phyloP scores from a whole-genome alignment of 345 rosid genomes.

The Salix suchowensis region DNA sequence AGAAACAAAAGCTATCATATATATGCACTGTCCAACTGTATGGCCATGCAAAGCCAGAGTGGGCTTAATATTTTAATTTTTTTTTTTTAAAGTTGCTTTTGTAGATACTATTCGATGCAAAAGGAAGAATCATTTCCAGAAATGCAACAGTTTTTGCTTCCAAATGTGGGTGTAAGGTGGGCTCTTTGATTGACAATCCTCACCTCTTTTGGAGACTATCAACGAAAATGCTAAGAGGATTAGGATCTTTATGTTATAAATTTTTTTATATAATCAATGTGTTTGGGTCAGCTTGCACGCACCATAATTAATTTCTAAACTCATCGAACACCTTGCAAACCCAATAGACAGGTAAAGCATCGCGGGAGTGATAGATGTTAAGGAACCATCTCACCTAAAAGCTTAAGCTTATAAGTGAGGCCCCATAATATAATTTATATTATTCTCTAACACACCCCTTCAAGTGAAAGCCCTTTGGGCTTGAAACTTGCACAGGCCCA shows the following conservation, averaged over 20 bases:
- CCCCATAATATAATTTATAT: no score
- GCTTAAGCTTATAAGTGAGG: no score
- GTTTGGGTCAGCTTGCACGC: accelerated
- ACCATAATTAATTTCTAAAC: accelerated
- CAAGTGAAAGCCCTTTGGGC: no score
- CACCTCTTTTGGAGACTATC: background rate
- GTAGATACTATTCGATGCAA: background rate
- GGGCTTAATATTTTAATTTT: no score
- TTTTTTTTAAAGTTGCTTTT: background rate
- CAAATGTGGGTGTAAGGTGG: background rate
- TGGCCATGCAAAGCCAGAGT: no score
- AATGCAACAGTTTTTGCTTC: background rate
- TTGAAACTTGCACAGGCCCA: no score
- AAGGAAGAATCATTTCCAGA: slow-evolving; percentile 4
- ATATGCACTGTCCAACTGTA: no score
- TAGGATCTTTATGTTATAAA: background rate
- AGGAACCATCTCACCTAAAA: no score
- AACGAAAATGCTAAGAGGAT: background rate
- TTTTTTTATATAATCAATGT: accelerated
- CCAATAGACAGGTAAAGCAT: accelerated
- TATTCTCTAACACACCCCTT: no score
- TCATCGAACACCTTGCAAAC: no score
- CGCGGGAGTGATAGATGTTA: no score
- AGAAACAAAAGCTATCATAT: no score
- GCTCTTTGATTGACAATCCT: slow-evolving; percentile 12